phyloP scores from a whole-genome alignment of 176 grass and related monocot genomes.

The Bolboschoenus planiculmis region DNA sequence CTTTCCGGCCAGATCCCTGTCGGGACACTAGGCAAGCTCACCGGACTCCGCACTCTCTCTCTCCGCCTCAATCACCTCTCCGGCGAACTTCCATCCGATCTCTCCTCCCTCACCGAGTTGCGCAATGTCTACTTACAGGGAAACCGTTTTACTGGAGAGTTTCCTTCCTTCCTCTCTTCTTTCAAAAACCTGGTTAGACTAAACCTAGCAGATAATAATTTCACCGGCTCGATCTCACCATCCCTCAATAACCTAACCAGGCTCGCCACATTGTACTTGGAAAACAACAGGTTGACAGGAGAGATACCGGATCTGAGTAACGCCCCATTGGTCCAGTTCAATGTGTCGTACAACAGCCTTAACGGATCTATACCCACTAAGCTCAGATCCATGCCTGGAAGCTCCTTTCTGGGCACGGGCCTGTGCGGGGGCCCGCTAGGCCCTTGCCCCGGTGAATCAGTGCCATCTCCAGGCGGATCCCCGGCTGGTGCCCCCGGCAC shows the following conservation, averaged over 20 bases:
- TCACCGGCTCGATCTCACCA: slow-evolving; percentile 56
- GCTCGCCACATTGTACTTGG: slow-evolving; percentile 63
- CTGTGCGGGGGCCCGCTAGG: slow-evolving; percentile 79
- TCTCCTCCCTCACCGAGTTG: slow-evolving; percentile 60
- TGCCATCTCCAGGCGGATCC: slow-evolving; percentile 33
- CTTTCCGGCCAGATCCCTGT: slow-evolving; percentile 69
- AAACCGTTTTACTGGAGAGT: slow-evolving; percentile 59
- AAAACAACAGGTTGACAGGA: slow-evolving; percentile 57
- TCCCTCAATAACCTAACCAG: slow-evolving; percentile 78
- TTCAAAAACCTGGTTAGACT: slow-evolving; percentile 76
- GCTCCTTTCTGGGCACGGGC: slow-evolving; percentile 59
- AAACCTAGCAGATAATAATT: slow-evolving; percentile 64
- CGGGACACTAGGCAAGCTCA: slow-evolving; percentile 58
- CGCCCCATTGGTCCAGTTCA: slow-evolving; percentile 67
- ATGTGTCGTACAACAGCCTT: slow-evolving; percentile 85
- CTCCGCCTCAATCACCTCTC: slow-evolving; percentile 82
- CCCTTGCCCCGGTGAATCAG: slow-evolving; percentile 59
- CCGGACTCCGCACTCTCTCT: slow-evolving; percentile 77
- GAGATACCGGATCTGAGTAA: slow-evolving; percentile 78
- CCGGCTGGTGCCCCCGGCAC: slow-evolving; percentile 16
- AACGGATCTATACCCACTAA: slow-evolving; percentile 79
- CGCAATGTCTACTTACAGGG: slow-evolving; percentile 83
- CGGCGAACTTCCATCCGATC: slow-evolving; percentile 51
- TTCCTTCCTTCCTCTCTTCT: slow-evolving; percentile 50
- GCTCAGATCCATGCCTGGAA: slow-evolving; percentile 63